A percentile compares a stretch with the other conserved stretches of the same genome.
Conservation (phyloP, 192 early-diverging fungal genomes). For the Entomortierella beljakovae region DNA sequence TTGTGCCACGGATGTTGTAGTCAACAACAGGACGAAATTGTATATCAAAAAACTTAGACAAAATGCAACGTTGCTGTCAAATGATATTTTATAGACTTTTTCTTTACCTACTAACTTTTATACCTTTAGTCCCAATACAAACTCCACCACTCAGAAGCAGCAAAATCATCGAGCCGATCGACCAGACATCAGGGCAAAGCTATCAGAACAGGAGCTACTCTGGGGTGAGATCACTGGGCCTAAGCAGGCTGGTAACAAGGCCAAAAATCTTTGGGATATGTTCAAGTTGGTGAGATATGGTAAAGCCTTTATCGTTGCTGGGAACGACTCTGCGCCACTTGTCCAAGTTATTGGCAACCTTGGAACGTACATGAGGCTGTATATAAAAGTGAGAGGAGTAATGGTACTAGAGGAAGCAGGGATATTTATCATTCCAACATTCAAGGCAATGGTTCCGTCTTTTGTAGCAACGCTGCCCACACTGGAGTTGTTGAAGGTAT, state of each 20-base stretch:
- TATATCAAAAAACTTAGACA: too few relatives aligned
- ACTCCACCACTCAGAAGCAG: constrained; percentile 15
- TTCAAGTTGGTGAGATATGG: constrained; percentile 13
- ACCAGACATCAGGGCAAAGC: constrained; percentile 10
- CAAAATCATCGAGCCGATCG: constrained; percentile 10
- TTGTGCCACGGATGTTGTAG: too few relatives aligned
- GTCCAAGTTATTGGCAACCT: constrained; percentile 15
- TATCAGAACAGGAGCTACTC: not conserved
- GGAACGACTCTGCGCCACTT: constrained; percentile 18
- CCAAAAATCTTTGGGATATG: constrained; percentile 22
- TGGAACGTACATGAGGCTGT: constrained; percentile 14
- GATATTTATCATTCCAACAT: constrained; percentile 19
- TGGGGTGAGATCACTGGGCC: constrained; percentile 7
- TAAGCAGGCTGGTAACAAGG: constrained; percentile 11
- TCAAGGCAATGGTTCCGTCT: constrained; percentile 14
- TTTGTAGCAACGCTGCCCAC: constrained; percentile 21
- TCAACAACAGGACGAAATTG: too few relatives aligned
- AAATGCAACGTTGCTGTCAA: too few relatives aligned
- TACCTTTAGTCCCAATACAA: constrained; percentile 15
- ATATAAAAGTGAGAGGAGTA: constrained; percentile 15
- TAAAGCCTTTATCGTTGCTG: constrained; percentile 20
- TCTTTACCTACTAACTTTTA: not conserved
- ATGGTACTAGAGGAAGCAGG: constrained; percentile 23
- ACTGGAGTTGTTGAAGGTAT: constrained; percentile 18
- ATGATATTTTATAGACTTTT: too few relatives aligned